Evolutionary conservation across 129 eudicot genomes (phyloP), one percentile per base, ranked within the genome.

Genomic region (Kitagawia praeruptora): DNA sequence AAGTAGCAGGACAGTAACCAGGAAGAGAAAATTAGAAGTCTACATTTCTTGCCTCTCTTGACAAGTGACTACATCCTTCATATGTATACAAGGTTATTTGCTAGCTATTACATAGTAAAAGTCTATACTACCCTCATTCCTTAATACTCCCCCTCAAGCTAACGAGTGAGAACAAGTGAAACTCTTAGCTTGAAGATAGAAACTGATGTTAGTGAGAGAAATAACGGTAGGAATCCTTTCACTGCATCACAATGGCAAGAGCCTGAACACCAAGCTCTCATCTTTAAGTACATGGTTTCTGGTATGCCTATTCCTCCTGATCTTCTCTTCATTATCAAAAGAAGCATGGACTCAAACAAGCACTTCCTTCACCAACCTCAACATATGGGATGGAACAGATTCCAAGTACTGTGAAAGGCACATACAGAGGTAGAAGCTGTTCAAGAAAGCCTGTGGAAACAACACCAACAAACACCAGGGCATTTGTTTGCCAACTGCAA

Each of bases 371-470:
- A 90, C 76, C 93, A 90, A 81, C 83, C 92, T 15, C 87, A 85
- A 46, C 89, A 87, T 45, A 67, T 88, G 66, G 98, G 97, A 42
- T 93, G 96, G 96, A 93, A 91, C 96, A 49, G 98, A 93, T 87
- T 93, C 98, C 23, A 93, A 93, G 85, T 93, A 93, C 92, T 93
- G 98, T 83, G 97, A 93, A 76, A 88, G 98, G 81, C 98, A 93
- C 91, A 93, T 93, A 93, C 82, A 88, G 98, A 91, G 98, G 97
- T 86, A 82, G 97, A 80, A 94, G 91, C 89, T 97, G 98, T 89
- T 94, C 98, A 94, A 94, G 97, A 94, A 94, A 94, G 96, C 98
- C 97, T 91, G 97, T 93, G 97, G 98, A 93, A 93, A 80, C 87
- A 67, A 41, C 85, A 56, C 6, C 48, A 37, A 44, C 71, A 70